phyloP scores from a whole-genome alignment of 495 filamentous ascomycete genomes.

The Xylaria grammica region DNA sequence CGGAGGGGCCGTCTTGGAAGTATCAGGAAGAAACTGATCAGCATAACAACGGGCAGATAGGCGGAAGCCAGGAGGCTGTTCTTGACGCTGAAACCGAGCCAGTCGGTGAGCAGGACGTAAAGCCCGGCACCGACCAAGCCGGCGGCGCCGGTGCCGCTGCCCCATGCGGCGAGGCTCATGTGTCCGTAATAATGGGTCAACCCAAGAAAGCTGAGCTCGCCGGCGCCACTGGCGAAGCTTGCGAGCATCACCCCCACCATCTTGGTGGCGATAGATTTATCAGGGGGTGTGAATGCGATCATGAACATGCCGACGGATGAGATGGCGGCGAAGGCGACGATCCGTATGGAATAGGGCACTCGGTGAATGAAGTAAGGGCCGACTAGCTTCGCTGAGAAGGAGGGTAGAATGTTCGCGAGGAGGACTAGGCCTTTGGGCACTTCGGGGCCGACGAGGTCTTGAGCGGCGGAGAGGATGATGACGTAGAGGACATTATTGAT shows the following conservation, averaged over 20 bases:
- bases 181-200: conserved; percentile 92
- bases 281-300: conserved; percentile 75
- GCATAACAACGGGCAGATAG: conserved; percentile 79
- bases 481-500: conserved; percentile 99
- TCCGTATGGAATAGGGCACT: conserved; percentile 77
- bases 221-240: conserved; percentile 80
- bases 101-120: conserved; percentile 85
- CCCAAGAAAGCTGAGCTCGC: conserved; percentile 87
- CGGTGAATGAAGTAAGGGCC: conserved; percentile 92
- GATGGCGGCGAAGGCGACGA: conserved; percentile 71
- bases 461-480: conserved; percentile 92
- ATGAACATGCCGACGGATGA: conserved; percentile 86
- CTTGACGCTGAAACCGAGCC: conserved; percentile 70
- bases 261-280: conserved; percentile 70
- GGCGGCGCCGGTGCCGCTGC: conserved; percentile 89
- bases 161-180: conserved; percentile 91
- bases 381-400: conserved; percentile 83
- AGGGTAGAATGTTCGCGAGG: conserved; percentile 88
- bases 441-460: conserved; percentile 86
- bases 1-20: conserved; percentile 69
- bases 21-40: conserved; percentile 80
- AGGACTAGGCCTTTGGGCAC: conserved; percentile 91
- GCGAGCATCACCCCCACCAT: conserved; percentile 84
- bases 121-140: conserved; percentile 85
- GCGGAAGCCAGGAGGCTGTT: conserved; percentile 76